Conservation (phyloP, 257 asterid genomes). For the Solanum ahanhuiri region DNA sequence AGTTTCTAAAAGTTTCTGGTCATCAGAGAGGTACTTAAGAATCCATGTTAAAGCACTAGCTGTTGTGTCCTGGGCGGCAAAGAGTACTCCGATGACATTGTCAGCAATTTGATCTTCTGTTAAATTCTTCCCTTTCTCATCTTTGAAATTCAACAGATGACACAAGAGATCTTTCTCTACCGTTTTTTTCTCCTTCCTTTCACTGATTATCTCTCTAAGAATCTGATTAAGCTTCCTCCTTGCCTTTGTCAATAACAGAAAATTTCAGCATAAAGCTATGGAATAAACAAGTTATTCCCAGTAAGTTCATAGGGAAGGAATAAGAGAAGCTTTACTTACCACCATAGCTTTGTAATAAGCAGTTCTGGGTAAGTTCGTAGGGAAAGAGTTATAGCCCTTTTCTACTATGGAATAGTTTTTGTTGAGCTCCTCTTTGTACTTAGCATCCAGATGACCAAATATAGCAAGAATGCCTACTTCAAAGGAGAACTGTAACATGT, state of each 20-base stretch:
- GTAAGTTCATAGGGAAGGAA: neutral
- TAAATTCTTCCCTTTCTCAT: slow-evolving; percentile 29
- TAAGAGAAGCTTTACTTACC: slow-evolving; percentile 23
- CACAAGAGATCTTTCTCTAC: slow-evolving; percentile 39
- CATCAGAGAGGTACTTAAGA: slow-evolving; percentile 61
- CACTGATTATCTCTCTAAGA: slow-evolving; percentile 40
- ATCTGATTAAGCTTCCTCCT: slow-evolving; percentile 48
- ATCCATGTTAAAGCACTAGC: slow-evolving; percentile 89
- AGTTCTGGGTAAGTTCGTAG: slow-evolving; percentile 74
- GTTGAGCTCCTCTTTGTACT: slow-evolving; percentile 42
- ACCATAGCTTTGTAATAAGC: slow-evolving; percentile 52
- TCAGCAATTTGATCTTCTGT: slow-evolving; percentile 62
- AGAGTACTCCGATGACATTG: slow-evolving; percentile 72
- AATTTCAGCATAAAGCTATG: neutral
- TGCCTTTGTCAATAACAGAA: slow-evolving; percentile 31
- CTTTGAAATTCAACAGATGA: slow-evolving; percentile 38
- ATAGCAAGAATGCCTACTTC: slow-evolving; percentile 77
- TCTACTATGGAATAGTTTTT: slow-evolving; percentile 57
- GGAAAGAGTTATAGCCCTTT: slow-evolving; percentile 84
- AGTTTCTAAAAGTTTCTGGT: slow-evolving; percentile 46
- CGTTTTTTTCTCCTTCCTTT: slow-evolving; percentile 38
- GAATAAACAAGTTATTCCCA: neutral
- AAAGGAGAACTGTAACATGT: slow-evolving; percentile 39
- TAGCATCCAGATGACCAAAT: slow-evolving; percentile 52
- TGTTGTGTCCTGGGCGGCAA: slow-evolving; percentile 96